These are phyloP conservation scores for Tetrapisispora phaffii DNA, from an alignment of 805 yeast genomes.

Conservation along the genomic window DNA sequence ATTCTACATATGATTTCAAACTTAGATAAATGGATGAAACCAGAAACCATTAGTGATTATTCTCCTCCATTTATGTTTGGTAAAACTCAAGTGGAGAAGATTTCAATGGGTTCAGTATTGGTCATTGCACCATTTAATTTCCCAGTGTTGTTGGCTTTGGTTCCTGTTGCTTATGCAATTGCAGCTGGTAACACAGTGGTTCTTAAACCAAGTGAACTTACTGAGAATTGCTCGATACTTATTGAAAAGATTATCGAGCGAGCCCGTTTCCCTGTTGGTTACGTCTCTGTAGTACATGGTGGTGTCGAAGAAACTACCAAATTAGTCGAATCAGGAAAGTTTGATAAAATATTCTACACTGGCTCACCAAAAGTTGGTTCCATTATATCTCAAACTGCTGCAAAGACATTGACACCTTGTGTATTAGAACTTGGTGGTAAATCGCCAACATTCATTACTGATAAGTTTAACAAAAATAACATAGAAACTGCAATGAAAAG, in stretches of 20 bases:
- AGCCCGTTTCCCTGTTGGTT: constrained; percentile 41
- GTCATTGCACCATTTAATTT: constrained; percentile 39
- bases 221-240: constrained; percentile 50
- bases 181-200: constrained; percentile 80
- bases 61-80: constrained; percentile 30
- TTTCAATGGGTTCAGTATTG: constrained; percentile 56
- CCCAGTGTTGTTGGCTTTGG: constrained; percentile 50
- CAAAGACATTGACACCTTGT: constrained; percentile 72
- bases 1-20: constrained; percentile 47
- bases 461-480: constrained; percentile 36
- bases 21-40: constrained; percentile 53
- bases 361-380: constrained; percentile 73
- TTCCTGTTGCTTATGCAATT: constrained; percentile 68
- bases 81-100: constrained; percentile 30
- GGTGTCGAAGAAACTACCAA: constrained; percentile 52
- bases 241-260: constrained; percentile 45
- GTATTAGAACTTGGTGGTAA: constrained; percentile 87
- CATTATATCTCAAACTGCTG: constrained; percentile 70
- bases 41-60: constrained; percentile 32
- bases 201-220: constrained; percentile 64
- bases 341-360: constrained; percentile 79
- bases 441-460: constrained; percentile 69
- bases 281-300: constrained; percentile 62
- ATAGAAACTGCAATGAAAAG: constrained; percentile 46
- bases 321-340: constrained; percentile 47